Conservation (phyloP, 345 rosid genomes). For the Ricinus communis region DNA sequence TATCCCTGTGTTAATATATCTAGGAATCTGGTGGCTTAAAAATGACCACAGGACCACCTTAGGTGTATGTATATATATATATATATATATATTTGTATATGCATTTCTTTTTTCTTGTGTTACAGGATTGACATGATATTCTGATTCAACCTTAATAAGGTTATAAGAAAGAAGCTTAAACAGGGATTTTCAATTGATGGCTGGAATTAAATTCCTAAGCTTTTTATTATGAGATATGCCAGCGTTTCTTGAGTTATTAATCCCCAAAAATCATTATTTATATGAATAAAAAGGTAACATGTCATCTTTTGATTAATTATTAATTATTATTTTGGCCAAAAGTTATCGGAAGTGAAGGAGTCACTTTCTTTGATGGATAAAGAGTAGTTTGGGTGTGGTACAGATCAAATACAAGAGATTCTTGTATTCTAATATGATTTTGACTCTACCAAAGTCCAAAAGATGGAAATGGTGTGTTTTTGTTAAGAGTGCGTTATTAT, state of each 20-base stretch:
- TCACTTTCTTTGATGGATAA: neutral
- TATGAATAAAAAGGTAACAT: too few relatives aligned
- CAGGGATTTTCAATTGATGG: too few relatives aligned
- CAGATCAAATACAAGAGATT: neutral
- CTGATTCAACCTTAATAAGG: neutral
- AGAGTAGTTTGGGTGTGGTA: neutral
- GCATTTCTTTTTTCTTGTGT: too few relatives aligned
- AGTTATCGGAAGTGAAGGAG: too few relatives aligned
- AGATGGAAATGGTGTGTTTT: constrained; percentile 14
- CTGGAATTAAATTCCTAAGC: too few relatives aligned
- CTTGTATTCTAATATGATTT: constrained; percentile 28
- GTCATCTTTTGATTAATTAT: too few relatives aligned
- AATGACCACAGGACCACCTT: constrained; percentile 25
- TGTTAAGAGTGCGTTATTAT: neutral
- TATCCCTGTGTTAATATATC: constrained; percentile 2
- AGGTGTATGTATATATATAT: constrained; percentile 6
- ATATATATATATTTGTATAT: neutral
- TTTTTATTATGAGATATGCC: too few relatives aligned
- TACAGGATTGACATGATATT: neutral
- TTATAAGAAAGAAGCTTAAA: too few relatives aligned
- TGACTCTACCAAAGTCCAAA: constrained; percentile 22
- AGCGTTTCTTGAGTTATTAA: too few relatives aligned
- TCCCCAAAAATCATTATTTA: too few relatives aligned
- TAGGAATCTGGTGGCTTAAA: constrained; percentile 26
- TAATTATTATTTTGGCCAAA: too few relatives aligned